phyloP scores from a whole-genome alignment of 495 filamentous ascomycete genomes.

The Penicillium malachiteum region DNA sequence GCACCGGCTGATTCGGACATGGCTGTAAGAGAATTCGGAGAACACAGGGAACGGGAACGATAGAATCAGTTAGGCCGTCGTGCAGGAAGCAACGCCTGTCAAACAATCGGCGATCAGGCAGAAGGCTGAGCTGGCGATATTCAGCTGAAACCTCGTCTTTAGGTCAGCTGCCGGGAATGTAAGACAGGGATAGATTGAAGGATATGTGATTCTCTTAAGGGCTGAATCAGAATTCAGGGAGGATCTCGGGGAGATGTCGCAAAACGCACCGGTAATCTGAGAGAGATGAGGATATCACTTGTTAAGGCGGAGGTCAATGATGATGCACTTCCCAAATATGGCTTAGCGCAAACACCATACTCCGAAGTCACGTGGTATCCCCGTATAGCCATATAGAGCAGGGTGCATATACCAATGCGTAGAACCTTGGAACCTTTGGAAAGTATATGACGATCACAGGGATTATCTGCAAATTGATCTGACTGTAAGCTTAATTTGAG shows the following conservation, averaged over 20 bases:
- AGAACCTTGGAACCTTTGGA: too few relatives aligned
- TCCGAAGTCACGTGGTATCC: slow-evolving; percentile 32
- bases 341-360: slow-evolving; percentile 27
- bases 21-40: slow-evolving; percentile 12
- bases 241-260: slow-evolving; percentile 13
- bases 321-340: slow-evolving; percentile 19
- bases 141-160: slow-evolving; percentile 21
- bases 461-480: background rate
- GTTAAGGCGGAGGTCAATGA: slow-evolving; percentile 32
- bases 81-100: slow-evolving; percentile 27
- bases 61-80: slow-evolving; percentile 33
- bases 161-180: slow-evolving; percentile 7
- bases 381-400: background rate
- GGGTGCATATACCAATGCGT: background rate
- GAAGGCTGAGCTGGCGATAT: slow-evolving; percentile 23
- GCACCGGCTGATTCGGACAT: slow-evolving; percentile 49
- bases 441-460: background rate
- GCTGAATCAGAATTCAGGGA: slow-evolving; percentile 9
- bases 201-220: background rate
- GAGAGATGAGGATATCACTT: slow-evolving; percentile 4
- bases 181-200: slow-evolving; percentile 4
- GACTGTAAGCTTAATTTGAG: background rate
- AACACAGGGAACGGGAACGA: slow-evolving; percentile 3
- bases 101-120: slow-evolving; percentile 28
- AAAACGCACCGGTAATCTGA: slow-evolving; percentile 13